Conservation (phyloP, 331 rosid species). For the Prunus yedoensis region DNA sequence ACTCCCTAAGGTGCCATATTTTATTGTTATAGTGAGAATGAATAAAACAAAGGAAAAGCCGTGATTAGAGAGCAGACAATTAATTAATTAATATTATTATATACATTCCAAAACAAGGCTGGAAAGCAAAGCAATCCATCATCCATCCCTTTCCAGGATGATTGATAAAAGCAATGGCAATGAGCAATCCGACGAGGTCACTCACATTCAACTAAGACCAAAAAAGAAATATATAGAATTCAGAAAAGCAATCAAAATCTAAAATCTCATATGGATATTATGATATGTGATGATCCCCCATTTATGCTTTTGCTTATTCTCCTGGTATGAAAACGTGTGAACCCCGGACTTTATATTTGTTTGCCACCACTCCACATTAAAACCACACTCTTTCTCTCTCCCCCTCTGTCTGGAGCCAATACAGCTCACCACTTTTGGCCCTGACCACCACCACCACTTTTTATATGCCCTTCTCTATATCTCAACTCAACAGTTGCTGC, state of each 20-base stretch:
- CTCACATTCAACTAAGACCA: too few relatives aligned
- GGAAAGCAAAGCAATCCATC: conserved; percentile 15
- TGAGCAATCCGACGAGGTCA: background rate
- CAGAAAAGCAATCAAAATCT: background rate
- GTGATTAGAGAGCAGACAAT: too few relatives aligned
- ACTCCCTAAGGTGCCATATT: too few relatives aligned
- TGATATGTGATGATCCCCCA: too few relatives aligned
- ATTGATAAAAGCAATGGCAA: conserved; percentile 18
- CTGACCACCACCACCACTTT: background rate
- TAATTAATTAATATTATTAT: too few relatives aligned
- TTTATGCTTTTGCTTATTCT: background rate
- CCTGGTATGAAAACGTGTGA: background rate
- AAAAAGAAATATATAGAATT: background rate
- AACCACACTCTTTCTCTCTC: background rate
- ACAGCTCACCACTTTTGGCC: background rate
- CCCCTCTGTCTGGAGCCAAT: background rate
- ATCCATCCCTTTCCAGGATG: background rate
- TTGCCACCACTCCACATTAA: background rate
- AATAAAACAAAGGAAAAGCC: too few relatives aligned
- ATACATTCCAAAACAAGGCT: background rate
- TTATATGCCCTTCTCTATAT: too few relatives aligned
- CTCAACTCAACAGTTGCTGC: background rate
- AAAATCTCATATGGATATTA: background rate
- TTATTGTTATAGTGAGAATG: too few relatives aligned
- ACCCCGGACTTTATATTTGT: background rate